Base-by-base conservation (phyloP, 768 basidiomycete genomes). In the Cytidiella melzeri region DNA sequence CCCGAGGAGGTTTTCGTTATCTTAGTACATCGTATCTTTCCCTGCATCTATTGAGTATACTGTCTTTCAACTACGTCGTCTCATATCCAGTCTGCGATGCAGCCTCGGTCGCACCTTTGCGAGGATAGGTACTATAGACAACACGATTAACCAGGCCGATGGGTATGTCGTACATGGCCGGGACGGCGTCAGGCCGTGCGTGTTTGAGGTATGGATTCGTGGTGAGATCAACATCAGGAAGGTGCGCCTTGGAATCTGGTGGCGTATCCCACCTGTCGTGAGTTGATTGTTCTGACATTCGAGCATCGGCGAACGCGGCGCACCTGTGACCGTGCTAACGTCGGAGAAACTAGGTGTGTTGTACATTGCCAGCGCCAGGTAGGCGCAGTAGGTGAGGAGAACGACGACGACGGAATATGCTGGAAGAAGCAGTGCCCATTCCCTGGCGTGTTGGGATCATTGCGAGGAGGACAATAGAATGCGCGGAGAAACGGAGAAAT, bases 381-480 rank as follows among this genome's bases (percentile, higher is more conserved):
- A 92, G 5, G 75, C 71, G 59, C 81, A 75, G 64, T 92, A 93
- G 5, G 88, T 84, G 52, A 87, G 73, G 45, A 92, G 75, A 45
- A 82, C 76, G 9, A 83, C 55, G 43, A 92, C 69, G 45, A 88
- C 69, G 10, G 84, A 75, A 69, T 84, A 93, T 4, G 92, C 77
- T 23, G 92, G 92, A 15, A 92, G 59, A 18, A 92, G 76, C 23
- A 93, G 57, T 23, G 88, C 77, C 91, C 92, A 93, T 72, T 93
- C 89, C 18, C 91, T 92, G 54, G 15, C 39, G 37, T 19, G 49
- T 15, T 28, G 12, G 19, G 36, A 21, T 23, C 38, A 23, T 19
- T n/a, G 43, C 13, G 13, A 23, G 28, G 39, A 21, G 37, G 48
- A 57, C 54, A 41, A 40, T 47, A 27, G 43, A 41, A 18, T 43